Evolutionary conservation across 257 asterid species (phyloP), one percentile per base, ranked within the genome.

Genomic region (Capsicum rhomboideum): DNA sequence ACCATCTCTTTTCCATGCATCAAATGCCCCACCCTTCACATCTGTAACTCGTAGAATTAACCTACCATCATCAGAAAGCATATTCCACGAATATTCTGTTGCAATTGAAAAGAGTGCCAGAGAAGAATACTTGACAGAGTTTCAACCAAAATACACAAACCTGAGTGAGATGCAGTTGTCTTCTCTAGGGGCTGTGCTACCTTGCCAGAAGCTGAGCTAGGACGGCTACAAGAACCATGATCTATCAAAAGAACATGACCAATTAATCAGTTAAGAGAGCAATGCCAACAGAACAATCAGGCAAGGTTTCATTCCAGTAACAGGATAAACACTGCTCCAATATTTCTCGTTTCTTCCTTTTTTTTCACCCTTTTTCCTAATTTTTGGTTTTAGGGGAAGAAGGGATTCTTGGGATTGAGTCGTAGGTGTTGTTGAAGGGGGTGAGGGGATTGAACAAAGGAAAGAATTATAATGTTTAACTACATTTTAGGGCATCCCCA

Each of bases 161-260:
- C 98, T 89, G 93, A 74, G 50, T 90, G 92, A 86, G 91, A 83
- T 55, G 82, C 86, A 53, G 83, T 79, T 68, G 87, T 85, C 83
- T 86, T 84, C 88, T 89, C 94, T 86, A 85, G 87, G 21, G 86
- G 82, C 78, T 82, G 90, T 40, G 86, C 82, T 79, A 83, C 80
- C 87, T 87, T 87, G 42, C 92, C 92, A 83, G 96, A 91, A 88
- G 95, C 94, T 61, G 99, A 94, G 89, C 88, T 89, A 84, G 97
- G 98, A 64, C 94, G 92, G 79, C 86, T 81, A 84, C 85, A 86
- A 71, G 91, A 77, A 31, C 85, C 89, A 83, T 82, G 89, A 89
- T 92, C 99, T 95, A 78, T 42, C 74, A 89, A 44, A 34, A n/a
- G 12, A 85, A 87, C 86, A 90, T 84, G 58, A 82, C 80, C 5